Percentiles rank a stretch among this genome's conserved stretches.
Evolutionary conservation across 169 alveolate genomes (phyloP).

Genomic region (Plasmodium chabaudi): DNA sequence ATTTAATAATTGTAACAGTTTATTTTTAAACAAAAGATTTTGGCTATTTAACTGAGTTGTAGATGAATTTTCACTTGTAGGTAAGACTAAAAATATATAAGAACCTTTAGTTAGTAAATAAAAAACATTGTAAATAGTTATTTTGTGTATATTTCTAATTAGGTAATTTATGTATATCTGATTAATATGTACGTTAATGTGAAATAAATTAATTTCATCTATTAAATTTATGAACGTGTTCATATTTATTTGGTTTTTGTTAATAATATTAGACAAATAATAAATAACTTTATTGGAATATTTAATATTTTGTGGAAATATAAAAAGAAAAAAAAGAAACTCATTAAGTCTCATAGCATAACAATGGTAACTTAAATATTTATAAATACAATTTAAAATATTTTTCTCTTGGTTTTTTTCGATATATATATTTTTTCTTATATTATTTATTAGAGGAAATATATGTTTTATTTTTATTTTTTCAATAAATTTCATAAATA

Average conservation of each 20-base stretch:
- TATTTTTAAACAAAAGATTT: not conserved
- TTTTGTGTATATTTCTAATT: slow-evolving; percentile 18
- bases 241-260: not conserved
- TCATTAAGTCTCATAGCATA: slow-evolving; percentile 14
- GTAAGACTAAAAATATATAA: slow-evolving; percentile 18
- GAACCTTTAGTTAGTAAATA: slow-evolving; percentile 7
- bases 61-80: not conserved
- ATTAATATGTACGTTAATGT: slow-evolving; percentile 16
- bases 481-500: slow-evolving; percentile 45
- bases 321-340: slow-evolving; percentile 24
- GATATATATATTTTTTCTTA: slow-evolving; percentile 41
- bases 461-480: slow-evolving; percentile 56
- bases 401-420: slow-evolving; percentile 8
- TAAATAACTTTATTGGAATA: slow-evolving; percentile 9
- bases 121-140: slow-evolving; percentile 3
- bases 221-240: slow-evolving; percentile 13
- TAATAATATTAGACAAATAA: slow-evolving; percentile 12
- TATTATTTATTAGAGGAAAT: slow-evolving; percentile 25
- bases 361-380: slow-evolving; percentile 39
- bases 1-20: not conserved
- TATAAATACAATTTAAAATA: slow-evolving; percentile 45
- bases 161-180: slow-evolving; percentile 13
- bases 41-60: not conserved
- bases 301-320: slow-evolving; percentile 48
- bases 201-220: slow-evolving; percentile 17